Conservation (phyloP, 2,329 filamentous ascomycete genomes). For the Capronia coronata region DNA sequence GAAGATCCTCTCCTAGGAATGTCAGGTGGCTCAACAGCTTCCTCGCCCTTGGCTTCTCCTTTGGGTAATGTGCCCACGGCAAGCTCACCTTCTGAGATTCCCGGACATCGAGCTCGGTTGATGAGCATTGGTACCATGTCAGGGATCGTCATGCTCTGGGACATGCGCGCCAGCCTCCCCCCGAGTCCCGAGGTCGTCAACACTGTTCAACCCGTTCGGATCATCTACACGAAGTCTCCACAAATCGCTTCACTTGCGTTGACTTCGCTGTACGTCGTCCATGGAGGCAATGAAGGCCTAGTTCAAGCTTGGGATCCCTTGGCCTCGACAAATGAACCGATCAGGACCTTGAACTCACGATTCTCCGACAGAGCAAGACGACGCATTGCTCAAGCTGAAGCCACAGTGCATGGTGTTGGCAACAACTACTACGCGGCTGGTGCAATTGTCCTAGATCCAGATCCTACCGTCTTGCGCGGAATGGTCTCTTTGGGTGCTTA, state of each 20-base stretch:
- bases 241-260: constrained; percentile 76
- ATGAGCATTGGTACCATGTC: constrained; percentile 72
- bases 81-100: constrained; percentile 55
- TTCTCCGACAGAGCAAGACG: constrained; percentile 77
- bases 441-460: constrained; percentile 78
- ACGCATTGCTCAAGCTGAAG: constrained; percentile 60
- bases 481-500: constrained; percentile 81
- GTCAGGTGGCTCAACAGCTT: constrained; percentile 49
- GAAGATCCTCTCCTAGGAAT: constrained; percentile 70
- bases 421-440: constrained; percentile 75
- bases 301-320: constrained; percentile 97
- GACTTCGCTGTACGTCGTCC: constrained; percentile 79
- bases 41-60: constrained; percentile 50
- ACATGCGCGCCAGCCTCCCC: constrained; percentile 62
- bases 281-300: constrained; percentile 88
- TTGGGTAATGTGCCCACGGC: constrained; percentile 40
- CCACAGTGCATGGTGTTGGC: constrained; percentile 60
- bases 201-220: constrained; percentile 62
- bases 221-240: constrained; percentile 85
- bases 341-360: constrained; percentile 79
- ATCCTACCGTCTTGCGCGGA: constrained; percentile 76
- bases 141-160: constrained; percentile 76
- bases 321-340: constrained; percentile 67
- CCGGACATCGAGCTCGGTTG: constrained; percentile 75
- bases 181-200: constrained; percentile 51